Evolutionary conservation across 1,284 basidiomycete species (phyloP), one percentile per base, ranked within the genome.

Genomic region (Sporisorium sorghi): DNA sequence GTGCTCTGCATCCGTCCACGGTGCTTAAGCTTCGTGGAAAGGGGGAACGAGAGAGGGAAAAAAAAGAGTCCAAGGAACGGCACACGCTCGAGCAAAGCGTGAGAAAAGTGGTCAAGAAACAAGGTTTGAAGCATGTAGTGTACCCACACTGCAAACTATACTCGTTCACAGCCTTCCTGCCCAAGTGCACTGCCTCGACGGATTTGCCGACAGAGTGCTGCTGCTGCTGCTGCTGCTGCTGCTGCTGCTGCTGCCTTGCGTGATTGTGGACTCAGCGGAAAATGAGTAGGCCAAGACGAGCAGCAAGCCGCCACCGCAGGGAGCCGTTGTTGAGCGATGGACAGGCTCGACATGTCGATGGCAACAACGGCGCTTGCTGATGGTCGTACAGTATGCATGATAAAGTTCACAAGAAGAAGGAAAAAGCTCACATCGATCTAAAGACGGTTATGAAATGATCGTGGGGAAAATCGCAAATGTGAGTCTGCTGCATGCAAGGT

Each of bases 21-120:
- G n/a, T n/a, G 30, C 46, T 23, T 24, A 24, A 44, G 52, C 52
- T 35, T 54, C 30, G 40, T 43, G 19, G 19, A 43, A 17, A 54
- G 28, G 14, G 46, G 26, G 14, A 19, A 12, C 15, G 35, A 40
- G n/a, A n/a, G n/a, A n/a, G n/a, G n/a, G n/a, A 47, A 15, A 24
- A 42, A 37, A 44, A 7, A 21, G 32, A 43, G 26, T 33, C 21
- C 26, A 32, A 46, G 50, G 32, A 40, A 57, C 42, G 17, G 37
- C 28, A 33, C 40, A 44, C 37, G 17, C 3, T 14, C 21, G 15
- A n/a, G n/a, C 43, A 23, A 47, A 58, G 56, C 55, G 63, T 59
- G 57, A 59, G 63, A 66, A n/a, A 59, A 66, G 40, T 58, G 44
- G 30, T 7, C 40, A 23, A 50, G n/a, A 24, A 42, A 65, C 63